Conservation (phyloP, 1,284 basidiomycete species). For the Flammula alnicola region DNA sequence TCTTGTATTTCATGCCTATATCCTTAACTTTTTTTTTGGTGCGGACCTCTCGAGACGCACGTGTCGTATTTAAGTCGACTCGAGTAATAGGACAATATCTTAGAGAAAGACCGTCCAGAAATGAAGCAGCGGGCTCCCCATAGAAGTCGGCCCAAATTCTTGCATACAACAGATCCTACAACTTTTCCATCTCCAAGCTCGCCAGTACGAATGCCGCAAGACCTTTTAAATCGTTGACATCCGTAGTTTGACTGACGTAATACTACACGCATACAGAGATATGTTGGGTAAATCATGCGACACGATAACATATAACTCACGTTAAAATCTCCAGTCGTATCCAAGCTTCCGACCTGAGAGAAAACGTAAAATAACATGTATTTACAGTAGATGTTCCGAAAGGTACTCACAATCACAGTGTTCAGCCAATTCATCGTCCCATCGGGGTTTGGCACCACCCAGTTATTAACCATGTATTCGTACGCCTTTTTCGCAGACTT, state of each 20-base stretch:
- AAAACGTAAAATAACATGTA: slow-evolving; percentile 9
- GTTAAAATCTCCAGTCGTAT: slow-evolving; percentile 42
- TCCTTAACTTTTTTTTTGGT: no score
- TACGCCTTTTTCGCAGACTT: slow-evolving; percentile 46
- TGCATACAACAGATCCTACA: slow-evolving; percentile 19
- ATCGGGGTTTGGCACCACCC: slow-evolving; percentile 45
- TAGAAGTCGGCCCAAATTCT: no score
- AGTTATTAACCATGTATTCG: slow-evolving; percentile 44
- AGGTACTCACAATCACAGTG: slow-evolving; percentile 44
- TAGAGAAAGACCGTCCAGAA: not conserved
- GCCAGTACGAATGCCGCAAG: slow-evolving; percentile 52
- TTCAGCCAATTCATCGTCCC: slow-evolving; percentile 50
- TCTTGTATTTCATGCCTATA: no score
- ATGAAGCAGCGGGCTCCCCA: no score
- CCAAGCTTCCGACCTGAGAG: slow-evolving; percentile 48
- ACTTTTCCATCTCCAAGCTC: slow-evolving; percentile 47
- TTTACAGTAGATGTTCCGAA: not conserved
- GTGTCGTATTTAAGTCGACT: not conserved
- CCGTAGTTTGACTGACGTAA: slow-evolving; percentile 43
- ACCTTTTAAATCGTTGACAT: slow-evolving; percentile 52
- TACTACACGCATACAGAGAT: slow-evolving; percentile 37
- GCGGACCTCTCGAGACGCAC: not conserved
- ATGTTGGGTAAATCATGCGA: not conserved
- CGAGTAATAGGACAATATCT: not conserved
- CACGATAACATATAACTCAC: slow-evolving; percentile 30